phyloP scores from a whole-genome alignment of 129 eudicot species.

The Smallanthus sonchifolius region DNA sequence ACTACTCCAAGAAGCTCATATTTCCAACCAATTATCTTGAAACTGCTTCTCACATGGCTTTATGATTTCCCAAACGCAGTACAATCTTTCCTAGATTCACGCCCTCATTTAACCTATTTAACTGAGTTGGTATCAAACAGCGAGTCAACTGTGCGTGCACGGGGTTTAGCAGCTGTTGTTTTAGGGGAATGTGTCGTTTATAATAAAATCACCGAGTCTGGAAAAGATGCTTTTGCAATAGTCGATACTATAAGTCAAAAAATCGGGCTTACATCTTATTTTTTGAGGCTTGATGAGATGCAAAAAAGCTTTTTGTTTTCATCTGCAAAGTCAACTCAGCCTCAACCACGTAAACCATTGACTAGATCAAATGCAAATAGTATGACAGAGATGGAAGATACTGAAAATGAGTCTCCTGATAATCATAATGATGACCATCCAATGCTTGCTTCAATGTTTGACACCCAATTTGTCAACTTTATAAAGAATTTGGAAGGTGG shows the following conservation, averaged over 20 bases:
- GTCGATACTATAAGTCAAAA: constrained; percentile 86
- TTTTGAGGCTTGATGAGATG: constrained; percentile 80
- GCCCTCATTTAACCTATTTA: constrained; percentile 80
- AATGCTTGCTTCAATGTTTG: constrained; percentile 64
- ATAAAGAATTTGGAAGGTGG: constrained; percentile 52
- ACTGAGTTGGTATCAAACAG: constrained; percentile 64
- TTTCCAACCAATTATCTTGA: constrained; percentile 73
- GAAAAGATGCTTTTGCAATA: constrained; percentile 70
- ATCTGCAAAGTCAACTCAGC: constrained; percentile 50
- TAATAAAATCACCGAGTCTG: constrained; percentile 45
- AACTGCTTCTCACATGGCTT: constrained; percentile 84
- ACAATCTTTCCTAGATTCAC: constrained; percentile 77
- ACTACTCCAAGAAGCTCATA: constrained; percentile 39
- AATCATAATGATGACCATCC: constrained; percentile 64
- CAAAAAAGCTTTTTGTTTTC: constrained; percentile 67
- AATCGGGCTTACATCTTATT: constrained; percentile 72
- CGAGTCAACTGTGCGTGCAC: constrained; percentile 51
- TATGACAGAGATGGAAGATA: constrained; percentile 83
- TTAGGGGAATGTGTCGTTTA: constrained; percentile 78
- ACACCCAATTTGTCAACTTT: constrained; percentile 56
- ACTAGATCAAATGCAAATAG: constrained; percentile 78
- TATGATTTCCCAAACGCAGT: constrained; percentile 73
- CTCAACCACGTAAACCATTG: constrained; percentile 55
- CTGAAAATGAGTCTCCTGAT: constrained; percentile 42
- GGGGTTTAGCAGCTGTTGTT: constrained; percentile 81